phyloP scores from a whole-genome alignment of 2,329 filamentous ascomycete species.

The Fusarium floridanum region DNA sequence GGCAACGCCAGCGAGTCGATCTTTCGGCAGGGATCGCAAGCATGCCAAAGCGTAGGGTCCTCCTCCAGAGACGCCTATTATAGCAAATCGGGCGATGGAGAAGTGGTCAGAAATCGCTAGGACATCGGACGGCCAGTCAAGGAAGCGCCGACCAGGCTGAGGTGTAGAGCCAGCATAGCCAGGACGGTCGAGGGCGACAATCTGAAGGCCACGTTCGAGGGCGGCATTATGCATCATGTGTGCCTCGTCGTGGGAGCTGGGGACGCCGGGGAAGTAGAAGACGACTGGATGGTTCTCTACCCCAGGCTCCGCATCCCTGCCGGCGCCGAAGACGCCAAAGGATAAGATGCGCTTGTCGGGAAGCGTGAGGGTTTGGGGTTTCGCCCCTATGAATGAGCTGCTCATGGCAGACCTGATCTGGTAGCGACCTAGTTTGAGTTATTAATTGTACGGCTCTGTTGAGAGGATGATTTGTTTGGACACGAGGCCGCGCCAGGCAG shows the following conservation, averaged over 20 bases:
- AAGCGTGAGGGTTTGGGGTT: conserved; percentile 49
- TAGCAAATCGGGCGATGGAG: conserved; percentile 45
- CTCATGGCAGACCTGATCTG: background rate
- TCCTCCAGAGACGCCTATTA: conserved; percentile 53
- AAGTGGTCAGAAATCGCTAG: conserved; percentile 45
- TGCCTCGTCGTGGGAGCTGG: conserved; percentile 56
- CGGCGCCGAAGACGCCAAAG: conserved; percentile 37
- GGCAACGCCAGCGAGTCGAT: conserved; percentile 52
- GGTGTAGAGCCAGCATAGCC: conserved; percentile 57
- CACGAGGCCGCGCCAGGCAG: background rate
- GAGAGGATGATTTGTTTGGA: background rate
- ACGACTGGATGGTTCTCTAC: conserved; percentile 47
- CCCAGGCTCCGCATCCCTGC: conserved; percentile 52
- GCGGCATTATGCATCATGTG: conserved; percentile 44
- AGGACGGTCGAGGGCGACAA: conserved; percentile 57
- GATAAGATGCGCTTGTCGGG: conserved; percentile 57
- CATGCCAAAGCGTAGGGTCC: conserved; percentile 55
- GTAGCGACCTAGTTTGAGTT: background rate
- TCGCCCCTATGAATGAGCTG: background rate
- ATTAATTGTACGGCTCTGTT: background rate
- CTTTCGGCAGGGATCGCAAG: conserved; percentile 45
- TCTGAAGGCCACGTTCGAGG: conserved; percentile 43
- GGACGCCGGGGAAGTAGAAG: conserved; percentile 59
- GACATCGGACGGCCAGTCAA: conserved; percentile 53
- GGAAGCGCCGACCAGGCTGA: conserved; percentile 49